Evolutionary conservation across 805 yeast genomes (phyloP), one percentile per base, ranked within the genome.

Genomic region (Helenozyma rhizophorensis): DNA sequence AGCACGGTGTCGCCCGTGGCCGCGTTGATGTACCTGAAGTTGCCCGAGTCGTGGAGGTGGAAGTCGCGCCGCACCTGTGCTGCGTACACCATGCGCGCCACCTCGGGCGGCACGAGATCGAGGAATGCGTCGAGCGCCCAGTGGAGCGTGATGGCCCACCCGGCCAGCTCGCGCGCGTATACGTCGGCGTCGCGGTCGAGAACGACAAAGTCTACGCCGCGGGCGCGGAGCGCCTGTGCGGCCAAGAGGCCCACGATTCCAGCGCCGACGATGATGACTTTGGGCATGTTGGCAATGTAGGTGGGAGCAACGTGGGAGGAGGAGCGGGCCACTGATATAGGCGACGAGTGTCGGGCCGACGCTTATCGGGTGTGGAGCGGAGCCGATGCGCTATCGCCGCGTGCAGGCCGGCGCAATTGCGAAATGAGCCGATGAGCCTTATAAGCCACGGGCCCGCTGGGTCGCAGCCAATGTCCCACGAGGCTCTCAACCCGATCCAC

Each of bases 111-210:
- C 14, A 56, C 32, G 17, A 54, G 28, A 8, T 34, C 23, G 21
- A 50, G 33, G 23, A 54, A 45, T 23, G 50, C 44, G 15, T 43
- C 34, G 21, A 56, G 31, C 2, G 60, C 60, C 55, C 56, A 54
- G 32, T 56, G 60, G 23, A 55, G 26, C 4, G 61, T 54, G 11
- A 56, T 54, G 14, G 59, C 60, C 60, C 60, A 55, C 4, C 60
- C 60, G 25, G 54, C 52, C 15, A 32, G 15, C 23, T 54, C 59
- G 30, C 60, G 29, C 14, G 46, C 41, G 6, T 32, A 25, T 9
- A 43, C 54, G 2, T 44, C 37, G 12, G 38, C 46, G 31, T 55
- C 59, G 36, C 58, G 34, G 36, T 55, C 60, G 25, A 54, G 48
- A n/a, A 54, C 47, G 8, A 36, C 42, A 23, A 32, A 55, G 6